phyloP scores from a whole-genome alignment of 2,329 filamentous ascomycete genomes.

The Sporothrix phasma region DNA sequence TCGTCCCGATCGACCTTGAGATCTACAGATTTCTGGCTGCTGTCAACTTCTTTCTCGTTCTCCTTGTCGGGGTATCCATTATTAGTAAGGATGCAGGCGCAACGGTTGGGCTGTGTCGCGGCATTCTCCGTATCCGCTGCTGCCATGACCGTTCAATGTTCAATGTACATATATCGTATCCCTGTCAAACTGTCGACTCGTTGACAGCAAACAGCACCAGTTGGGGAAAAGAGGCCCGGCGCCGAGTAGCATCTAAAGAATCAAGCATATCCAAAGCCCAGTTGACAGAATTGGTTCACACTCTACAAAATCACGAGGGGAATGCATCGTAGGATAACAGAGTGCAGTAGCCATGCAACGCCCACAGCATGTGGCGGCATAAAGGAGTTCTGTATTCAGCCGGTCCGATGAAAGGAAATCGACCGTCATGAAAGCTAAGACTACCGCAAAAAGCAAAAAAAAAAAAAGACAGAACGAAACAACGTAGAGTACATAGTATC shows the following conservation, averaged over 20 bases:
- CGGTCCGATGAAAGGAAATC: neutral
- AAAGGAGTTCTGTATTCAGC: neutral
- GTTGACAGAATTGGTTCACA: neutral
- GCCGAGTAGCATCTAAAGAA: too few species aligned
- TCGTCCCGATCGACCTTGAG: neutral
- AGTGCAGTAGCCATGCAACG: constrained; percentile 4
- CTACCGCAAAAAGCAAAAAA: too few species aligned
- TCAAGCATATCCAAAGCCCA: too few species aligned
- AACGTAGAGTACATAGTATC: neutral
- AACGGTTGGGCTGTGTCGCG: neutral
- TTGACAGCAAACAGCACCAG: too few species aligned
- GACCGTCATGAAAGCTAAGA: neutral
- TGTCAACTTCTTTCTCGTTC: neutral
- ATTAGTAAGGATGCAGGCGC: neutral
- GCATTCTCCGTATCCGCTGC: neutral
- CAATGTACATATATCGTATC: neutral
- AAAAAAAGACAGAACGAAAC: neutral
- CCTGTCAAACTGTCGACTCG: neutral
- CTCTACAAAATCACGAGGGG: too few species aligned
- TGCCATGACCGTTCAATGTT: neutral
- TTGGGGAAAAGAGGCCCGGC: neutral
- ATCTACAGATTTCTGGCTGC: neutral
- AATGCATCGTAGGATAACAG: neutral
- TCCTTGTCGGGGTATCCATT: neutral
- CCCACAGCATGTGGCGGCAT: constrained; percentile 5